A percentile compares a stretch with the other conserved stretches of the same genome.
Conservation (phyloP, 176 grass and related monocot species). For the Echinochloa phyllopogon region DNA sequence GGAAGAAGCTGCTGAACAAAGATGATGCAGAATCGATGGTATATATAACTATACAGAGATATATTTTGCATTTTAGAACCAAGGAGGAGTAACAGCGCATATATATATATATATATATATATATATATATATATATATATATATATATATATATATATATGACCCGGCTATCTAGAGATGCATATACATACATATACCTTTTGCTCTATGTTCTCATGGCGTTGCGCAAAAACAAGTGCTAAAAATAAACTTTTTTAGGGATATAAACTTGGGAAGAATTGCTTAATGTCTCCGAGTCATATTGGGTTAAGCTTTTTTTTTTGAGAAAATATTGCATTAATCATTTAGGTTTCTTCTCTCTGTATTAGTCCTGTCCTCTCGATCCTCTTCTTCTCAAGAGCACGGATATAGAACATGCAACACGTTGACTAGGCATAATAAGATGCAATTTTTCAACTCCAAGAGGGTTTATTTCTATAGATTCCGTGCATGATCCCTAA, state of each 20-base stretch:
- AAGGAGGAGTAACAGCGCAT: not conserved
- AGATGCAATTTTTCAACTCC: not conserved
- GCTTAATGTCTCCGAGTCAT: not conserved
- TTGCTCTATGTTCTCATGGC: not conserved
- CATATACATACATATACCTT: too few species aligned
- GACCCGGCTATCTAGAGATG: not conserved
- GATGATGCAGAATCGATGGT: constrained; percentile 39
- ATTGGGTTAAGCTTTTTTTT: too few species aligned
- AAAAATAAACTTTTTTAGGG: not conserved
- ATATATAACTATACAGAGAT: constrained; percentile 7
- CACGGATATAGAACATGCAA: constrained; percentile 35
- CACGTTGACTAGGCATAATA: constrained; percentile 24
- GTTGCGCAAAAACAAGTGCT: not conserved
- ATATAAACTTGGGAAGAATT: not conserved
- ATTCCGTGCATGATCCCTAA: not conserved
- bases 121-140: not conserved
- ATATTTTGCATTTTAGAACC: not conserved
- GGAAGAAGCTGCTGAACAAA: constrained; percentile 42
- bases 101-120: too few species aligned
- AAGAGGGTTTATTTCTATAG: not conserved
- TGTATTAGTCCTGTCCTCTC: not conserved
- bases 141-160: too few species aligned
- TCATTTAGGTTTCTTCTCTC: not conserved
- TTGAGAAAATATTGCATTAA: not conserved
- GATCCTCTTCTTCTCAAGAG: constrained; percentile 1